A percentile compares a stretch with the other conserved stretches of the same genome.
Conservation (phyloP, 805 yeast species). For the Wickerhamiella lipophila region DNA sequence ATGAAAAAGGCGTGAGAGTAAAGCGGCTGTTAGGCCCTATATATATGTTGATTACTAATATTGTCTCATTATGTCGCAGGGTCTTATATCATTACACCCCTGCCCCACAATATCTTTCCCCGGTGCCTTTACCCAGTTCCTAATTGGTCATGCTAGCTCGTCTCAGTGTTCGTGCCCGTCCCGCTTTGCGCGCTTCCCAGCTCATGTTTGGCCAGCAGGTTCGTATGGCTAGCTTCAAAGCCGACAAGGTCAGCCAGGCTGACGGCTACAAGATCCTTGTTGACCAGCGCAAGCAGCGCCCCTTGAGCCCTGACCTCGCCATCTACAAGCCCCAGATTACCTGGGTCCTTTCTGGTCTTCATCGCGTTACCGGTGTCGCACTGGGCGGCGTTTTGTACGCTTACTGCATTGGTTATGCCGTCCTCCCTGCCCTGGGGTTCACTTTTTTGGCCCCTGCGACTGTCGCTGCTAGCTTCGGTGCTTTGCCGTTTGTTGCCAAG, state of each 20-base stretch:
- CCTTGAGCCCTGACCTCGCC: slow-evolving; percentile 76
- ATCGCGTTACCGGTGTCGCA: slow-evolving; percentile 79
- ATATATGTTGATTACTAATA: too few relatives aligned
- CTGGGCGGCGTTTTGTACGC: slow-evolving; percentile 71
- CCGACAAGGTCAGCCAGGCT: slow-evolving; percentile 43
- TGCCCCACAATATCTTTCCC: neutral
- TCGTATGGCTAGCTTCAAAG: slow-evolving; percentile 15
- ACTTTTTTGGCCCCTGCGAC: slow-evolving; percentile 37
- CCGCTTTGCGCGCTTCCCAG: slow-evolving; percentile 13
- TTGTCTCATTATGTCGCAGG: too few relatives aligned
- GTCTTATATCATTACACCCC: too few relatives aligned
- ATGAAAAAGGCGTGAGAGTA: neutral
- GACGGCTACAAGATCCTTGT: slow-evolving; percentile 59
- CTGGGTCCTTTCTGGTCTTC: slow-evolving; percentile 64
- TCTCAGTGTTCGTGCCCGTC: slow-evolving; percentile 9
- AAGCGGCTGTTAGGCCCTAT: too few relatives aligned
- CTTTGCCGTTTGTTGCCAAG: slow-evolving; percentile 54
- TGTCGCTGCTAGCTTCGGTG: slow-evolving; percentile 43
- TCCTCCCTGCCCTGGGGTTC: slow-evolving; percentile 50
- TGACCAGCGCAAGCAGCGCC: slow-evolving; percentile 78
- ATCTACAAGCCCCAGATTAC: slow-evolving; percentile 90
- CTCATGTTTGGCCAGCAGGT: slow-evolving; percentile 9
- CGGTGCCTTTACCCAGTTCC: slow-evolving; percentile 1
- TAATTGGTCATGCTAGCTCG: slow-evolving; percentile 11
- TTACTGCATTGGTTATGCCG: slow-evolving; percentile 63